phyloP scores from a whole-genome alignment of 345 rosid species.

The Microcos paniculata region DNA sequence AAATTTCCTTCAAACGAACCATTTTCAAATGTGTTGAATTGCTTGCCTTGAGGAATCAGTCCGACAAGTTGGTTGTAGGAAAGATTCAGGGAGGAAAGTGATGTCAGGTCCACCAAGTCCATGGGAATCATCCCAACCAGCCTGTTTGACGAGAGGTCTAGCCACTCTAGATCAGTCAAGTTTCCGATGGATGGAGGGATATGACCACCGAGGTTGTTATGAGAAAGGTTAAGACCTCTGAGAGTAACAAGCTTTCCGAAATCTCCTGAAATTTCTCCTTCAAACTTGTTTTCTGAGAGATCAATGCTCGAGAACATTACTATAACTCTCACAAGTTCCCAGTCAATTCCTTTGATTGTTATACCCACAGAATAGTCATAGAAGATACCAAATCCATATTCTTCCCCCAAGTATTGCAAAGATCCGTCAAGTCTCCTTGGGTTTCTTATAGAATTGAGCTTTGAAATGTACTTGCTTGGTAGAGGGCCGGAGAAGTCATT shows the following conservation, averaged over 20 bases:
- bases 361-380: neutral
- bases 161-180: neutral
- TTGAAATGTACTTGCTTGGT: neutral
- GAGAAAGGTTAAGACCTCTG: slow-evolving; percentile 9
- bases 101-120: neutral
- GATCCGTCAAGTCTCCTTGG: neutral
- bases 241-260: neutral
- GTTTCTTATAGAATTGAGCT: no score
- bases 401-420: no score
- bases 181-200: neutral
- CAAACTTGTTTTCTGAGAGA: neutral
- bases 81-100: neutral
- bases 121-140: neutral
- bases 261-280: neutral
- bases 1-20: neutral
- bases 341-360: neutral
- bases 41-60: slow-evolving; percentile 7
- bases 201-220: neutral
- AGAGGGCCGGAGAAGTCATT: slow-evolving; percentile 31
- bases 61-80: slow-evolving; percentile 7
- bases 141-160: slow-evolving; percentile 7
- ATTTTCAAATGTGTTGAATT: neutral
- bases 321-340: slow-evolving; percentile 14
- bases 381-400: no score
- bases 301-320: slow-evolving; percentile 24